Percentiles rank a stretch among this genome's conserved stretches.
Conservation (phyloP, 768 basidiomycete species). For the Porphyrellus cyaneotinctus region DNA sequence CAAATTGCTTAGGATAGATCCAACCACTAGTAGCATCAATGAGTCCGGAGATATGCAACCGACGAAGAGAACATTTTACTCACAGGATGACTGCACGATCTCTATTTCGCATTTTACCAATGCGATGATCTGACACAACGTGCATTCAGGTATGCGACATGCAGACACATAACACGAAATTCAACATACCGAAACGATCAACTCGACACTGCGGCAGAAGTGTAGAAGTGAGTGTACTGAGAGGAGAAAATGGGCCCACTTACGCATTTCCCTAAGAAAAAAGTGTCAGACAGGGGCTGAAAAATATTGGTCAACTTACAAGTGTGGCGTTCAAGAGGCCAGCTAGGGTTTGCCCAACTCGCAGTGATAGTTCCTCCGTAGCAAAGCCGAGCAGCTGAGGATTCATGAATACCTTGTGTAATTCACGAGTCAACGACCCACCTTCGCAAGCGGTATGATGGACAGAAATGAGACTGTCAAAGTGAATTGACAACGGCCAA, state of each 20-base stretch:
- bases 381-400: constrained; percentile 72
- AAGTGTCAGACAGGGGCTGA: background rate
- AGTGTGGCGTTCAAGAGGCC: constrained; percentile 84
- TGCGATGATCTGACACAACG: constrained; percentile 59
- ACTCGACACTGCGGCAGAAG: constrained; percentile 38
- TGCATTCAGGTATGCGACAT: background rate
- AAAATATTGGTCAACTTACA: constrained; percentile 35
- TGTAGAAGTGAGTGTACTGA: background rate
- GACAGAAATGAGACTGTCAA: constrained; percentile 69
- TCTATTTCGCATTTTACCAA: constrained; percentile 76
- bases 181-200: constrained; percentile 62
- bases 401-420: background rate
- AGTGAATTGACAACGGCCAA: background rate
- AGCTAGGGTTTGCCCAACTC: constrained; percentile 79
- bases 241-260: constrained; percentile 1
- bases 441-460: constrained; percentile 83
- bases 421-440: constrained; percentile 17
- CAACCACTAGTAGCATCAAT: constrained; percentile 53
- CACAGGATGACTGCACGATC: constrained; percentile 78
- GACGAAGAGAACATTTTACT: constrained; percentile 21
- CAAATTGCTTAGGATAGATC: constrained; percentile 78
- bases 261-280: constrained; percentile 30
- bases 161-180: background rate
- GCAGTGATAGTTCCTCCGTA: constrained; percentile 78
- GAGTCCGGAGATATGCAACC: background rate